Evolutionary conservation across 2,329 filamentous ascomycete genomes (phyloP).

Genomic region (Taxawa tesnikishii): DNA sequence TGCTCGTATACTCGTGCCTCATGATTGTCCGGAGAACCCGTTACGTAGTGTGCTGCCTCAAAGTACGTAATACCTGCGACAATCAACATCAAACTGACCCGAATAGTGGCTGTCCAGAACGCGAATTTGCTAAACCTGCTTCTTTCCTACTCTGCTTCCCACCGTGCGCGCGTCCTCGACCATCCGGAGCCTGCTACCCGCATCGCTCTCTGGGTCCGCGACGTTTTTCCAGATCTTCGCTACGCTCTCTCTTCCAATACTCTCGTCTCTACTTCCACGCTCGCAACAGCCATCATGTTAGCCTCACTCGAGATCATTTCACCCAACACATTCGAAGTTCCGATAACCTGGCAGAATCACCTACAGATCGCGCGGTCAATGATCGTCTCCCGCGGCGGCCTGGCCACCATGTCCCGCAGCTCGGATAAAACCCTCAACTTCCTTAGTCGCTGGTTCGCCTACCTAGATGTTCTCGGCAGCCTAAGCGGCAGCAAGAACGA

Average conservation of each 20-base stretch:
- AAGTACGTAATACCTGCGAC: conserved; percentile 35
- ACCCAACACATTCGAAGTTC: conserved; percentile 67
- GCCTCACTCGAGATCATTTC: conserved; percentile 74
- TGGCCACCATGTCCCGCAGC: conserved; percentile 28
- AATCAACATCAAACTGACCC: conserved; percentile 19
- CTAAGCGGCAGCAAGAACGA: conserved; percentile 45
- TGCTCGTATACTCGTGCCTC: conserved; percentile 51
- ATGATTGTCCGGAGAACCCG: conserved; percentile 49
- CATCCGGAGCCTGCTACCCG: conserved; percentile 64
- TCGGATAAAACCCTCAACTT: conserved; percentile 52
- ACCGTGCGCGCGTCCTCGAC: conserved; percentile 61
- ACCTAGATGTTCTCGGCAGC: conserved; percentile 67
- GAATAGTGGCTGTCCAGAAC: conserved; percentile 53
- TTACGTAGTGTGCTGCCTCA: conserved; percentile 50
- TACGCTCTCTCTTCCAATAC: conserved; percentile 37
- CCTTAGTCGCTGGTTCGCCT: conserved; percentile 70
- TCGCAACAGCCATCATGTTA: conserved; percentile 77
- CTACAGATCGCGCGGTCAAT: conserved; percentile 64
- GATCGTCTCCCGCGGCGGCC: conserved; percentile 52
- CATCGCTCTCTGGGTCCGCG: conserved; percentile 68
- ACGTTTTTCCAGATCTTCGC: conserved; percentile 64
- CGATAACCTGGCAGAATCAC: conserved; percentile 70
- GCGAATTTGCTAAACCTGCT: conserved; percentile 64
- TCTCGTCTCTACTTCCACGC: conserved; percentile 57
- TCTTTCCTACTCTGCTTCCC: conserved; percentile 73